These are phyloP conservation scores for Lunularia cruciata DNA, from an alignment of 225 moss, liverwort and hornwort species.

Conservation along the genomic window DNA sequence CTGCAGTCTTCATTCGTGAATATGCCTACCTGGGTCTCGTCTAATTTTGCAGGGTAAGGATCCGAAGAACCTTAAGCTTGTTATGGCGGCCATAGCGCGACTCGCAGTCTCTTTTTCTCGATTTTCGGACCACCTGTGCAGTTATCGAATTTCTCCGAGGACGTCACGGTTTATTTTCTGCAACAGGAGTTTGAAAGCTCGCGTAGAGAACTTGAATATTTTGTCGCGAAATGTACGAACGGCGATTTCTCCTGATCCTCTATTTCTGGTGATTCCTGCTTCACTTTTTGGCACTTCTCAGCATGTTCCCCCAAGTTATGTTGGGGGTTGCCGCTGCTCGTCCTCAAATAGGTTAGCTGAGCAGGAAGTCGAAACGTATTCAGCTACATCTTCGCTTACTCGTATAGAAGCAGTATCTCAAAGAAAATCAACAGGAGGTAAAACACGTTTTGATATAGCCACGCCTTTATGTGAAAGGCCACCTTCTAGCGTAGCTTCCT, in stretches of 20 bases:
- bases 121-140: conserved; percentile 20
- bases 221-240: not conserved
- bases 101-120: conserved; percentile 19
- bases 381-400: not conserved
- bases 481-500: conserved; percentile 53
- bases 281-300: conserved; percentile 5
- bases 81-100: conserved; percentile 40
- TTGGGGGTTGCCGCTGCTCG: conserved; percentile 10
- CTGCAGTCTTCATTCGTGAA: no score
- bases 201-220: not conserved
- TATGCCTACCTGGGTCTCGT: no score
- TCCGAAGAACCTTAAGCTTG: no score
- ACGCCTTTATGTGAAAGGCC: conserved; percentile 76
- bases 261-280: not conserved
- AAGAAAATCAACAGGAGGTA: not conserved
- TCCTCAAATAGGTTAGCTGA: conserved; percentile 18
- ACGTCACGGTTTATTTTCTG: not conserved
- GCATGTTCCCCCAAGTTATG: not conserved
- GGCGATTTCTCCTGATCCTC: not conserved
- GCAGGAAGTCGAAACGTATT: not conserved
- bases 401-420: not conserved
- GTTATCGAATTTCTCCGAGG: not conserved
- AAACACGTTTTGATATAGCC: conserved; percentile 28
- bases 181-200: not conserved
- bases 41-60: no score